A percentile compares a stretch with the other conserved stretches of the same genome.
These are phyloP conservation scores for Medicago truncatula DNA, from an alignment of 306 rosid genomes.

Conservation along the genomic window MtrunA17r5.0-ANR NC_053043.1:29967501-29968000, in stretches of 20 bases:
- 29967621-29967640: too few relatives aligned
- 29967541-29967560: too few relatives aligned
- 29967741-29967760: background rate
- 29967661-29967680: too few relatives aligned
- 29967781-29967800: background rate
- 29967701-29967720: background rate
- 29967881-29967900: slow-evolving; percentile 1
- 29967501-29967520: too few relatives aligned
- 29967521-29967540: too few relatives aligned
- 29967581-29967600: too few relatives aligned
- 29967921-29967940: background rate
- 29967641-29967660: too few relatives aligned
- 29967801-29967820: background rate
- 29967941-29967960: background rate
- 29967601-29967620: too few relatives aligned
- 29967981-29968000: background rate
- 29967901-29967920: background rate
- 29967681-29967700: too few relatives aligned
- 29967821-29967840: background rate
- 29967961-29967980: background rate
- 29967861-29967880: slow-evolving; percentile 1
- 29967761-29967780: background rate
- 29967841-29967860: background rate
- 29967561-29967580: too few relatives aligned
- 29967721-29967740: background rate